A percentile compares a stretch with the other conserved stretches of the same genome.
These are phyloP conservation scores for Xerocomellus dryophilus DNA, from an alignment of 768 basidiomycete species.

Conservation along the genomic window DNA sequence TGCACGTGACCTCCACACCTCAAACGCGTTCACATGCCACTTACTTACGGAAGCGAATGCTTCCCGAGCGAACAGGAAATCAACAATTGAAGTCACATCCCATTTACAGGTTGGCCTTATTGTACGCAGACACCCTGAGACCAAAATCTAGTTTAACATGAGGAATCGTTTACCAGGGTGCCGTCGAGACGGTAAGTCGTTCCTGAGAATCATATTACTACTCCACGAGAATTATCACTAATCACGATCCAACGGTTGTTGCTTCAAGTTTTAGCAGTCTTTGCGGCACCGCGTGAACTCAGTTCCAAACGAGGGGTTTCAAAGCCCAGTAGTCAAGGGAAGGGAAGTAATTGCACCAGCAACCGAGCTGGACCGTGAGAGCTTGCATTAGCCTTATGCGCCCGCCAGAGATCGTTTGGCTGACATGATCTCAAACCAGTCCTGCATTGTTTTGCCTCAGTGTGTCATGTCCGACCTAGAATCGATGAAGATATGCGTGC, in stretches of 20 bases:
- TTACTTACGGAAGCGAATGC: neutral
- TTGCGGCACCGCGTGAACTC: slow-evolving; percentile 18
- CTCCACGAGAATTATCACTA: neutral
- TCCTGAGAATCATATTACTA: slow-evolving; percentile 20
- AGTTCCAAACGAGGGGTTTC: slow-evolving; percentile 8
- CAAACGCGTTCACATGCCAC: neutral
- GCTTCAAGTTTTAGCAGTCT: neutral
- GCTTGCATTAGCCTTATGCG: neutral
- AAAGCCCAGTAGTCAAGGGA: neutral
- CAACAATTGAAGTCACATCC: neutral
- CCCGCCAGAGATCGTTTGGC: neutral
- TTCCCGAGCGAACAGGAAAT: neutral
- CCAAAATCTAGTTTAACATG: neutral
- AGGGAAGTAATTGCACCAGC: neutral
- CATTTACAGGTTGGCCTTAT: neutral
- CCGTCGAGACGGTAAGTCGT: slow-evolving; percentile 1
- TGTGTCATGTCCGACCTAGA: neutral
- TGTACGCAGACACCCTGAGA: neutral
- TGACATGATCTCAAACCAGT: neutral
- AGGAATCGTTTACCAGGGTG: neutral
- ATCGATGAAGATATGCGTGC: neutral
- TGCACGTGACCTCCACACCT: slow-evolving; percentile 16
- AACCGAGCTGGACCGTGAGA: slow-evolving; percentile 9
- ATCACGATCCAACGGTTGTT: neutral
- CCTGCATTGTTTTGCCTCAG: neutral